Base-by-base conservation (phyloP, 345 rosid species). In the Passiflora organensis region DNA sequence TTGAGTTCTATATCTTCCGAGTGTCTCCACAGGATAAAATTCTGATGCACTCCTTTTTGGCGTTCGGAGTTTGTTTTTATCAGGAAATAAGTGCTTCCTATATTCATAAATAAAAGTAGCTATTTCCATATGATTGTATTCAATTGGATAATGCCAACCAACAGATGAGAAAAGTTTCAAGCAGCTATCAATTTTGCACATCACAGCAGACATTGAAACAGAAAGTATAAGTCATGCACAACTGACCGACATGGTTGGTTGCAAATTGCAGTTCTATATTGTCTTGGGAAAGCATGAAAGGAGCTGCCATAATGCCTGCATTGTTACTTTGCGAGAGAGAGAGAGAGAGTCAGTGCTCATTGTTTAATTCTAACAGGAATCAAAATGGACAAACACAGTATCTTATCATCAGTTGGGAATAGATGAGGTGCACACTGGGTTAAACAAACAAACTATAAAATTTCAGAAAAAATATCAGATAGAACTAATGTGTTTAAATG, bases 271-370 rank as follows among this genome's bases (percentile, higher is more conserved):
- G 42, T 52, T 73, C 67, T 42, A 73, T 56, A 36, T 68, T 64
- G 39, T 73, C 74, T 43, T 68, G 46, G 32, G 78, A 73, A 47
- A 60, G 73, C 55, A 14, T 56, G 67, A 73, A 73, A 20, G 74
- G 71, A 32, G 55, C 10, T 18, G 68, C 67, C 65, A 57, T 56
- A 19, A 73, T 50, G 24, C 78, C 77, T 63, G 77, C 77, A 56
- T 72, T 72, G 44, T 67, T 72, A 38, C 73, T n/a, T 72, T 53
- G 56, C 46, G 14, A 36, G 48, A 22, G 13, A 48, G 55, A 20
- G 50, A 37, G 16, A 65, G 9, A n/a, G 21, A 32, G 8, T 28
- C 36, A 59, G n/a, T 38, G 47, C 36, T 18, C 17, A n/a, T 8
- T 60, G 15, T 16, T n/a, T 28, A n/a, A n/a, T n/a, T n/a, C n/a